These are phyloP conservation scores for Austroboletus olivaceoglutinosus DNA, from an alignment of 1,284 basidiomycete species.

Conservation along the genomic window DNA sequence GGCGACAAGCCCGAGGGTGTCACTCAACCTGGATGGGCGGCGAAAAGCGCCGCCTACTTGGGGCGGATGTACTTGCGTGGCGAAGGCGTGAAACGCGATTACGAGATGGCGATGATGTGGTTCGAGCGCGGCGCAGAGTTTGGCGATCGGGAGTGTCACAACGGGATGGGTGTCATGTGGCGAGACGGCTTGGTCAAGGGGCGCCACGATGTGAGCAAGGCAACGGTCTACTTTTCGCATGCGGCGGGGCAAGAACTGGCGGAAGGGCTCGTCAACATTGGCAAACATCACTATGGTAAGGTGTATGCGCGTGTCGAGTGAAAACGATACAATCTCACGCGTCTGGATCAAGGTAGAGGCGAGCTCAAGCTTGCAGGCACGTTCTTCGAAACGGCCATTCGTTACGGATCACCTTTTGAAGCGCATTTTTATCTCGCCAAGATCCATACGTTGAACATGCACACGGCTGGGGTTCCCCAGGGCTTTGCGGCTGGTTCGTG, in stretches of 20 bases:
- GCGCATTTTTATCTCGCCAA: constrained; percentile 89
- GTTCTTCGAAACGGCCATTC: constrained; percentile 80
- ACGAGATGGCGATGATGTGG: constrained; percentile 85
- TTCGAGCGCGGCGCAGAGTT: constrained; percentile 78
- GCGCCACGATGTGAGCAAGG: constrained; percentile 67
- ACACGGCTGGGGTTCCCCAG: constrained; percentile 36
- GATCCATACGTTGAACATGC: constrained; percentile 65
- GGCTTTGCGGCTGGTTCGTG: constrained; percentile 67
- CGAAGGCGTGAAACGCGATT: constrained; percentile 85
- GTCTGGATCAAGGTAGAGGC: constrained; percentile 48
- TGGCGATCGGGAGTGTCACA: constrained; percentile 84
- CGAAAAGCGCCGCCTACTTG: constrained; percentile 79
- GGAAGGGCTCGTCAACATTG: constrained; percentile 89
- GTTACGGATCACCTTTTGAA: constrained; percentile 86
- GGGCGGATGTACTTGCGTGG: constrained; percentile 94
- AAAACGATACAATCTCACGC: constrained; percentile 11
- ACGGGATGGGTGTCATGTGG: constrained; percentile 89
- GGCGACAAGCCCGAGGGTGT: constrained; percentile 53
- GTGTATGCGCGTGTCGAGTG: constrained; percentile 25
- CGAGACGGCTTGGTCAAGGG: constrained; percentile 80
- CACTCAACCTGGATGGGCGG: constrained; percentile 62
- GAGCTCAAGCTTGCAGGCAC: constrained; percentile 63
- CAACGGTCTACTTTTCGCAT: constrained; percentile 67
- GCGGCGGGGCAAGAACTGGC: constrained; percentile 85
- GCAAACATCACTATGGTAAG: constrained; percentile 77